Evolutionary conservation across 768 basidiomycete genomes (phyloP).

Genomic region (Lentinula edodes): DNA sequence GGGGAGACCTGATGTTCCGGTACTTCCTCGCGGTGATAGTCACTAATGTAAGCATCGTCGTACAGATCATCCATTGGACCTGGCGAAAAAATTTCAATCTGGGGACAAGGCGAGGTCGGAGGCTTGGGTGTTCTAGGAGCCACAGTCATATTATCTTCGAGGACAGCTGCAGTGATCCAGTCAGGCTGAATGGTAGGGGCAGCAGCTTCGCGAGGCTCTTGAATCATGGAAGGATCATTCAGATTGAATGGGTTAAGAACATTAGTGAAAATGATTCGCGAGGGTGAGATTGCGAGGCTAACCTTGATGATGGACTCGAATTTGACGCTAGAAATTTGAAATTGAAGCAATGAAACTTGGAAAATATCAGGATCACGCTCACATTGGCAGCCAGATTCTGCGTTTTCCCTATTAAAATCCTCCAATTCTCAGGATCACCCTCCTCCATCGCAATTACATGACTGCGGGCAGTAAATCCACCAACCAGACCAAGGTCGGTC

Average conservation of each 20-base stretch:
- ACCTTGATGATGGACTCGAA: neutral
- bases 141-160: neutral
- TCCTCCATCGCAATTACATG: conserved; percentile 23
- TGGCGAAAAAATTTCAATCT: neutral
- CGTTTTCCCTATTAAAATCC: conserved; percentile 9
- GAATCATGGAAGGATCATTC: neutral
- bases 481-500: conserved; percentile 19
- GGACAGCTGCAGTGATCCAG: conserved; percentile 1
- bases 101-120: neutral
- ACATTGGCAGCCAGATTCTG: neutral
- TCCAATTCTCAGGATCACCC: conserved; percentile 26
- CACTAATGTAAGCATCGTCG: neutral
- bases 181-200: neutral
- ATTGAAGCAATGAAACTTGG: neutral
- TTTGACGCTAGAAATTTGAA: neutral
- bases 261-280: neutral
- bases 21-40: neutral
- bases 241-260: neutral
- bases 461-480: conserved; percentile 20
- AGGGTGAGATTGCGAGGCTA: neutral
- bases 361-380: neutral
- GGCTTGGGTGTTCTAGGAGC: neutral
- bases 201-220: conserved; percentile 1
- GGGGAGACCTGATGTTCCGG: neutral
- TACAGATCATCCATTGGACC: neutral